Conservation (phyloP, 768 basidiomycete genomes). For the Nidula microcarpa region DNA sequence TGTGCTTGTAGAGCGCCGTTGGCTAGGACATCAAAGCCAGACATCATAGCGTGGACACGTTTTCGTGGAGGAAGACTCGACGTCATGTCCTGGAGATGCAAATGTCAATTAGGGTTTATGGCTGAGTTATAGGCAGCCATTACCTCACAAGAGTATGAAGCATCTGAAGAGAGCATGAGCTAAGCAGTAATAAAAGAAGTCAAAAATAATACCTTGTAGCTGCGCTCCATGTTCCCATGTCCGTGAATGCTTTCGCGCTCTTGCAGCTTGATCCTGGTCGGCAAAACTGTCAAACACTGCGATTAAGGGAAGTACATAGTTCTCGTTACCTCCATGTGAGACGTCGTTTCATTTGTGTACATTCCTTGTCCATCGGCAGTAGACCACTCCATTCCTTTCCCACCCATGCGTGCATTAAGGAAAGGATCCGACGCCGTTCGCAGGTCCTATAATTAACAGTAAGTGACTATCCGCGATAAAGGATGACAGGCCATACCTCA, state of each 20-base stretch:
- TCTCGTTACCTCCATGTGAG: constrained; percentile 41
- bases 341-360: constrained; percentile 36
- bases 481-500: constrained; percentile 23
- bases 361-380: constrained; percentile 37
- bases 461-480: constrained; percentile 3
- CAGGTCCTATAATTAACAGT: constrained; percentile 23
- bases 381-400: constrained; percentile 46
- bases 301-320: not conserved
- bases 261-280: constrained; percentile 32
- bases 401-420: constrained; percentile 33
- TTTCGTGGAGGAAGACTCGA: constrained; percentile 53
- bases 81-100: constrained; percentile 37
- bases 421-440: constrained; percentile 37
- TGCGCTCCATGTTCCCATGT: constrained; percentile 56
- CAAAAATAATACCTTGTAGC: constrained; percentile 31
- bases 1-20: constrained; percentile 51
- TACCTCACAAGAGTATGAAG: constrained; percentile 48
- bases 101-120: constrained; percentile 13
- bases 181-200: constrained; percentile 3
- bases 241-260: constrained; percentile 56
- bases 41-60: constrained; percentile 57
- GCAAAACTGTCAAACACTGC: constrained; percentile 6
- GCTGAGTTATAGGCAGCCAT: constrained; percentile 5
- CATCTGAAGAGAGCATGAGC: constrained; percentile 20
- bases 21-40: constrained; percentile 52